Conservation (phyloP, 2,329 filamentous ascomycete genomes). For the Hymenoscyphus fraxineus region DNA sequence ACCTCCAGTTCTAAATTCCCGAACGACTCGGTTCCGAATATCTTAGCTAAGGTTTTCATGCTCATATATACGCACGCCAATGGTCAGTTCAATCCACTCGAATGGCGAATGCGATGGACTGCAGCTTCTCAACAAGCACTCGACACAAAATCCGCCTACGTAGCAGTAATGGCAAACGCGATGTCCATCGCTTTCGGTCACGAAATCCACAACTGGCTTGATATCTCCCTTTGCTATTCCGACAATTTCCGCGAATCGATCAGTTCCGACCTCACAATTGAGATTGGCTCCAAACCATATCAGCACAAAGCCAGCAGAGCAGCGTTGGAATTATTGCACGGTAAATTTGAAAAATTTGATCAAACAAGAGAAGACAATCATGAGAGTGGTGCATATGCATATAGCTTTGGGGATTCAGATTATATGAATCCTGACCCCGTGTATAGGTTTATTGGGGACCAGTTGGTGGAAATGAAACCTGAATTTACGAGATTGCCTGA, state of each 20-base stretch:
- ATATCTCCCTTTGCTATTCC: background rate
- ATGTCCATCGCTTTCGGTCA: constrained; percentile 3
- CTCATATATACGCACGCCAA: background rate
- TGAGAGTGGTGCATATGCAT: background rate
- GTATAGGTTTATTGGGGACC: background rate
- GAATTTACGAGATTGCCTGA: background rate
- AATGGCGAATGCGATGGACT: constrained; percentile 1
- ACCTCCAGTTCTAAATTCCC: background rate
- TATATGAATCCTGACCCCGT: background rate
- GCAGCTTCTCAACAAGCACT: background rate
- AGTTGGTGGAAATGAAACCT: background rate
- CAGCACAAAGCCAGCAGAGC: background rate
- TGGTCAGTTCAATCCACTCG: background rate
- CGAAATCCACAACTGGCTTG: constrained; percentile 1
- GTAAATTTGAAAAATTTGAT: background rate
- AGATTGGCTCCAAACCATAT: background rate
- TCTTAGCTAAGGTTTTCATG: background rate
- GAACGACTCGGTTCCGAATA: background rate
- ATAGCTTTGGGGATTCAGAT: background rate
- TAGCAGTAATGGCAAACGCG: constrained; percentile 3
- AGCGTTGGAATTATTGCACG: background rate
- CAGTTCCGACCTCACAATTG: background rate
- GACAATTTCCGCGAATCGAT: background rate
- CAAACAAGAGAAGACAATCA: background rate
- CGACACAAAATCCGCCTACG: background rate